Base-by-base conservation (phyloP, 1,284 basidiomycete species). In the Porphyrellus sp. region DNA sequence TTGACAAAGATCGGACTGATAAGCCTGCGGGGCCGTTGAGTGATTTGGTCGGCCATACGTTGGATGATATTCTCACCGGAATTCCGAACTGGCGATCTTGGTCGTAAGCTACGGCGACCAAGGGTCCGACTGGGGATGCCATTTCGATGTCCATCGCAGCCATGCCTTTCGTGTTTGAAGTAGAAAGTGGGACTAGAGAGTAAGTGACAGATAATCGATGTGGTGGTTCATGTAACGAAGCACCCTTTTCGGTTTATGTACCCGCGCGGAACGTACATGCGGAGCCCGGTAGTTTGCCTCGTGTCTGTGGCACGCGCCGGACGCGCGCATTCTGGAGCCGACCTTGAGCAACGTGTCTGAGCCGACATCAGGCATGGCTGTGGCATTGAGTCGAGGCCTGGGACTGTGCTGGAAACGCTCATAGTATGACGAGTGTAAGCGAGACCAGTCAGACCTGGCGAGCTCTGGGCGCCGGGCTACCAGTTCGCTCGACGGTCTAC, bases 1-100 rank as follows among this genome's bases (percentile, higher is more conserved):
- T 46, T 72, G 68, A 59, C 80, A 81, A 16, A 81, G 65, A 63
- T 81, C 77, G 15, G 68, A 48, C 39, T 63, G 63, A 51, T 65
- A 70, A 43, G 55, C 46, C 69, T 67, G 34, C 15, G 28, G 18
- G 5, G 16, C 13, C 35, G 24, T 15, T 42, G 41, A 58, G 38
- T 16, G 39, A 52, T 46, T 11, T 12, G 8, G 30, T 41, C 31
- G 13, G 41, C 23, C 43, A n/a, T 23, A 20, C 15, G 8, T 15
- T 7, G 47, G 12, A 28, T 16, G 15, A 52, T 21, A 12, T 33
- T 12, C 68, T 56, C 50, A 68, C 66, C 20, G 58, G 49, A 47
- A 67, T 52, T 24, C 56, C 48, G 37, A 64, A 60, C 28, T 43
- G 41, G 28, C 49, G 56, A n/a, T 46, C 54, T 37, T 60, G 56